Conservation (phyloP, 208 protist species). For the Crithidia brevicula region DNA sequence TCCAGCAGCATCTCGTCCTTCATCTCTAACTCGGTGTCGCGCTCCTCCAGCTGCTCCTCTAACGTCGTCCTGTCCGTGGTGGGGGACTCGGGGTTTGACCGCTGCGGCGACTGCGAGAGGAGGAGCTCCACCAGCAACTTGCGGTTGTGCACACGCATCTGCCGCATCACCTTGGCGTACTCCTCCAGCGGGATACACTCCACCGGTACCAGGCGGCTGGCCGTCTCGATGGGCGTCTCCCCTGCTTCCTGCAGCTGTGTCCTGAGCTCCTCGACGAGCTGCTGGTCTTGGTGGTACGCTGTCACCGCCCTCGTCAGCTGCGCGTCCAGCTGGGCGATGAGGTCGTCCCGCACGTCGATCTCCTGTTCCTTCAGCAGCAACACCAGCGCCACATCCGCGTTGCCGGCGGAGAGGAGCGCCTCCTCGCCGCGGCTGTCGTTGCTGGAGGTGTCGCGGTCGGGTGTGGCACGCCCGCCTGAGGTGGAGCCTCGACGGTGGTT, state of each 20-base stretch:
- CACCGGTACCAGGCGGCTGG: constrained; percentile 42
- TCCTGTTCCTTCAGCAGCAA: constrained; percentile 66
- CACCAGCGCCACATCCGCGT: constrained; percentile 43
- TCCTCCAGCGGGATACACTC: constrained; percentile 65
- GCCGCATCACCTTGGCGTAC: constrained; percentile 67
- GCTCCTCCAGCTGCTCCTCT: constrained; percentile 65
- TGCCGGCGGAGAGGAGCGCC: constrained; percentile 16
- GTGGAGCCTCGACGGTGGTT: background rate
- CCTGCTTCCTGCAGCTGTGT: constrained; percentile 36
- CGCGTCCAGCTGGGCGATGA: constrained; percentile 64
- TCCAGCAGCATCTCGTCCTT: constrained; percentile 84
- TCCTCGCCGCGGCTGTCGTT: constrained; percentile 22
- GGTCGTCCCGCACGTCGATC: constrained; percentile 60
- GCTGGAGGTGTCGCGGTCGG: constrained; percentile 13
- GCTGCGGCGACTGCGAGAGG: constrained; percentile 21
- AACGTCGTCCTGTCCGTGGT: constrained; percentile 15
- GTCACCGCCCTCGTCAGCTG: constrained; percentile 50
- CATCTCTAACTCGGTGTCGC: constrained; percentile 65
- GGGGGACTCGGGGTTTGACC: background rate
- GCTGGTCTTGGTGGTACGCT: constrained; percentile 44
- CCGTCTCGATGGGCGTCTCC: constrained; percentile 30
- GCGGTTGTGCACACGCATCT: constrained; percentile 62
- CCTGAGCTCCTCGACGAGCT: constrained; percentile 47
- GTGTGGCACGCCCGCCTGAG: background rate
- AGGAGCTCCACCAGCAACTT: constrained; percentile 46